Evolutionary conservation across 2,329 filamentous ascomycete genomes (phyloP), one percentile per base, ranked within the genome.

Genomic region (Beauveria caledonica): DNA sequence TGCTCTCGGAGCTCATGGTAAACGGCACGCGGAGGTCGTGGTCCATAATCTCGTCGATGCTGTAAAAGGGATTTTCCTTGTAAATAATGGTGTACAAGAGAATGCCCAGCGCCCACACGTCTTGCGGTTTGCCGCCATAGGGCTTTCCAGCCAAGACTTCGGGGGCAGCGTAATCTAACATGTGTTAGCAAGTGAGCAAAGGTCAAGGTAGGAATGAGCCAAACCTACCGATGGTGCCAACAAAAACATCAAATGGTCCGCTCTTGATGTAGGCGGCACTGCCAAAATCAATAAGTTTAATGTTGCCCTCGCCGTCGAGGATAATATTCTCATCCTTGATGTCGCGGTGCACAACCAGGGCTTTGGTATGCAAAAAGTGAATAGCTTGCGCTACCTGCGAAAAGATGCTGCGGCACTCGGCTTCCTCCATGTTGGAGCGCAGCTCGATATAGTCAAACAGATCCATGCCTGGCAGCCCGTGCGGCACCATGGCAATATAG

Each of bases 281-380:
- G 62, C 94, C 94, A 75, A 99, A 99, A 74, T 99, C 94, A 66
- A 97, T 97, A 68, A 99, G 80, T 76, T 97, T 97, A 75, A 99
- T 96, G 66, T 89, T 87, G 27, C 93, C 92, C 71, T 97, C 92
- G 40, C 94, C 93, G 69, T 99, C 94, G 17, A 99, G 79, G 60
- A 99, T 89, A 33, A 99, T 90, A 67, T 99, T 99, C 76, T 99
- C 94, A 68, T 99, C 94, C 73, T 99, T 99, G 81, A 99, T 97
- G 70, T 99, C 94, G 40, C 94, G 88, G 74, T 99, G 94, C 11
- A 99, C 94, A 9, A 99, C 93, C 55, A 89, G 80, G 1, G 93
- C 93, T 71, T 89, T 93, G 58, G 85, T 92, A 70, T 99, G 94
- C 46, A 99, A 77, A 75, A 97, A 94, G 66, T 95, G 88, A 51